Percentiles rank a stretch among this genome's conserved stretches.
Conservation (phyloP, 164 flowering plant genomes). For the Litsea cubeba region DNA sequence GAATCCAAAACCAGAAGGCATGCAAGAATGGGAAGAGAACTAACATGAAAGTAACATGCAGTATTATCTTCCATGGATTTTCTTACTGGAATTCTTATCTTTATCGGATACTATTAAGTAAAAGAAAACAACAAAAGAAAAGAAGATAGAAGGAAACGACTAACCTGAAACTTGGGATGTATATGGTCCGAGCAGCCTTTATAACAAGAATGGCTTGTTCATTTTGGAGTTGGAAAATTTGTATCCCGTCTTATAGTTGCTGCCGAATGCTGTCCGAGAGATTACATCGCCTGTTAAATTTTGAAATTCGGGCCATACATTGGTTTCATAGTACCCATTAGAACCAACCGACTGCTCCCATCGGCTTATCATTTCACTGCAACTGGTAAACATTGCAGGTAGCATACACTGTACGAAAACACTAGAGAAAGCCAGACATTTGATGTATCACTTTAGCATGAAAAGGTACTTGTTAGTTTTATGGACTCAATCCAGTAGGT, state of each 20-base stretch:
- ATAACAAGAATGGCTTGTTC: constrained; percentile 11
- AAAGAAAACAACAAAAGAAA: not conserved
- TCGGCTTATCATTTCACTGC: constrained; percentile 10
- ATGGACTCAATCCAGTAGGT: too few species aligned
- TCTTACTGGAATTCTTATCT: too few species aligned
- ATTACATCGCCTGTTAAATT: constrained; percentile 25
- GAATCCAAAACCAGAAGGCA: too few species aligned
- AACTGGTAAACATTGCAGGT: constrained; percentile 19
- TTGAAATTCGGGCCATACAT: constrained; percentile 25
- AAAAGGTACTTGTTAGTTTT: too few species aligned
- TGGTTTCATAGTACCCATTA: constrained; percentile 17
- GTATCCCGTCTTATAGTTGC: constrained; percentile 27
- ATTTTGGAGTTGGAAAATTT: constrained; percentile 21
- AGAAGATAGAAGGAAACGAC: not conserved
- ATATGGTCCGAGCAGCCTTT: not conserved
- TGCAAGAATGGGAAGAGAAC: too few species aligned
- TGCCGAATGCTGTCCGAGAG: constrained; percentile 31
- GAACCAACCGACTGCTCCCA: constrained; percentile 18
- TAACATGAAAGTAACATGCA: too few species aligned
- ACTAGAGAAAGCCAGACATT: too few species aligned
- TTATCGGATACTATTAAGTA: not conserved
- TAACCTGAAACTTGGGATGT: constrained; percentile 33
- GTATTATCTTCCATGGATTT: too few species aligned
- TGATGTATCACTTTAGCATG: too few species aligned
- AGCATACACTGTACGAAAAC: constrained; percentile 22